A percentile compares a stretch with the other conserved stretches of the same genome.
These are phyloP conservation scores for Tetrapisispora phaffii DNA, from an alignment of 805 yeast species.

Conservation along the genomic window DNA sequence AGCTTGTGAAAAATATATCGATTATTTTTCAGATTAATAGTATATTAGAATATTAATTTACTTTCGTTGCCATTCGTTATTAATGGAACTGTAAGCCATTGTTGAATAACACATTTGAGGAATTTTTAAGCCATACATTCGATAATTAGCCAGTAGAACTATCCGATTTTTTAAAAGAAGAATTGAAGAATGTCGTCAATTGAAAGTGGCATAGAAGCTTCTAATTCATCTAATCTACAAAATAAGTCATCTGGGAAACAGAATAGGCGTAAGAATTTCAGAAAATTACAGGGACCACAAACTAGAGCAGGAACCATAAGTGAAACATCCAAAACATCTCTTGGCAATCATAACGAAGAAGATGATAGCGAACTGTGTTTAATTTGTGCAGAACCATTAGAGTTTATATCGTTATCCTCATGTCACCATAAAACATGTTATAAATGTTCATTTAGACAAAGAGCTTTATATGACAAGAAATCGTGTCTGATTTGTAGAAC, in stretches of 20 bases:
- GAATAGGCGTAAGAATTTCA: conserved; percentile 2
- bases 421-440: conserved; percentile 85
- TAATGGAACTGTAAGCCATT: too few species aligned
- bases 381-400: conserved; percentile 70
- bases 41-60: too few species aligned
- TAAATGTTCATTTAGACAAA: conserved; percentile 68
- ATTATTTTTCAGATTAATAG: too few species aligned
- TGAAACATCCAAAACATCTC: neutral
- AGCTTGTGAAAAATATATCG: too few species aligned
- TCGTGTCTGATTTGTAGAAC: conserved; percentile 80
- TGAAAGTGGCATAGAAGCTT: too few species aligned
- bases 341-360: conserved; percentile 23
- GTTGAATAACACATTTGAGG: too few species aligned
- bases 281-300: conserved; percentile 19
- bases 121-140: too few species aligned
- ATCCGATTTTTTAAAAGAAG: too few species aligned
- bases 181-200: neutral
- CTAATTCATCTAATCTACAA: neutral
- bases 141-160: too few species aligned
- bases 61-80: too few species aligned
- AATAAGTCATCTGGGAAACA: neutral
- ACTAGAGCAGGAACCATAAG: conserved; percentile 2
- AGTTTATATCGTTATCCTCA: conserved; percentile 60
- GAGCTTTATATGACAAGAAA: conserved; percentile 66
- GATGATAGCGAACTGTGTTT: conserved; percentile 49